Percentiles rank a stretch among this genome's conserved stretches.
phyloP scores from a whole-genome alignment of 2,329 filamentous ascomycete species.

The Fusarium sp. region DNA sequence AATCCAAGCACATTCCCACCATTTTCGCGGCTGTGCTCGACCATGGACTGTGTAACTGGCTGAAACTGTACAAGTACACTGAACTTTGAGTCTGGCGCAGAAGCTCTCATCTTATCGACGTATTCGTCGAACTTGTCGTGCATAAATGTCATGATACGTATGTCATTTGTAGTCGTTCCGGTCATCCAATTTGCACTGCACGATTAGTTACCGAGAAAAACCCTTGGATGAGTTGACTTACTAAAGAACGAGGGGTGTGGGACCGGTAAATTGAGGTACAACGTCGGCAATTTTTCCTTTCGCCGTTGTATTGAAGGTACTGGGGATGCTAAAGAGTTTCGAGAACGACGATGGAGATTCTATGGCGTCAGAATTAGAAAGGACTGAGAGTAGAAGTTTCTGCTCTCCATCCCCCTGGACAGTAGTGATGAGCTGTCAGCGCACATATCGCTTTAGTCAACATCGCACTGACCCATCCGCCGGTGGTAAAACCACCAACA shows the following conservation, averaged over 20 bases:
- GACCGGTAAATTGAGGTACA: neutral
- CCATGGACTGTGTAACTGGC: neutral
- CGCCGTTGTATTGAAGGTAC: neutral
- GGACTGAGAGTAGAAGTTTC: too few species aligned
- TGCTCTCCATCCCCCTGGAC: too few species aligned
- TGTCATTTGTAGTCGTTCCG: neutral
- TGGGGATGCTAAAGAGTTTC: too few species aligned
- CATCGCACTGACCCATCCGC: too few species aligned
- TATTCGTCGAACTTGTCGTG: neutral
- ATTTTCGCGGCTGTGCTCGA: neutral
- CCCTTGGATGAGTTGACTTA: neutral
- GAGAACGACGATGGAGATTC: too few species aligned
- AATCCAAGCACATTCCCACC: neutral
- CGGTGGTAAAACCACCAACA: too few species aligned
- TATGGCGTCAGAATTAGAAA: too few species aligned
- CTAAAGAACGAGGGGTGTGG: neutral
- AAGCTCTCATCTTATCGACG: neutral
- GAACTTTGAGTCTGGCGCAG: neutral
- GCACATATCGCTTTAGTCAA: too few species aligned
- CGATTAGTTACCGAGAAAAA: neutral
- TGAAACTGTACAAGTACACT: neutral
- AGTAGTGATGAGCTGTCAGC: too few species aligned
- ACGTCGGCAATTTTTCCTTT: neutral
- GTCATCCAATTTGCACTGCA: neutral
- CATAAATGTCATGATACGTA: neutral